Percentiles rank a stretch among this genome's conserved stretches.
Conservation (phyloP, 495 filamentous ascomycete species). For the Acidomyces sp. region DNA sequence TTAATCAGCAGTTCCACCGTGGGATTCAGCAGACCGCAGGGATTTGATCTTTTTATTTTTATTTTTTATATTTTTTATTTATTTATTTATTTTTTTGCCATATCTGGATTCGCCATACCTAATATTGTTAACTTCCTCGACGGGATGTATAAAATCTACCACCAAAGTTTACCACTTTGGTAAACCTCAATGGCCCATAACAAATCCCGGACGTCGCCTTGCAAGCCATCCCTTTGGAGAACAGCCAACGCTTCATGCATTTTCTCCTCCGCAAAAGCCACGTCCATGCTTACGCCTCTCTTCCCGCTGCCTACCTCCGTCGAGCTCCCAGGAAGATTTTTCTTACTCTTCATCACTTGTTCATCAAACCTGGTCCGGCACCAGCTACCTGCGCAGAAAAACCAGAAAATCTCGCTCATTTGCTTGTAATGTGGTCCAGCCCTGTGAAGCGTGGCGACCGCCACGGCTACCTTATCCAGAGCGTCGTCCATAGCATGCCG, state of each 20-base stretch:
- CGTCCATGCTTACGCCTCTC: neutral
- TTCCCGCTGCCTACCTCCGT: no score
- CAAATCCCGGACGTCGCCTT: constrained; percentile 5
- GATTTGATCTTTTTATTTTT: no score
- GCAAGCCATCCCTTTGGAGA: constrained; percentile 2
- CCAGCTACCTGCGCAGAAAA: constrained; percentile 4
- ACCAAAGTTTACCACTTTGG: no score
- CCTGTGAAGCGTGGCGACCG: constrained; percentile 1
- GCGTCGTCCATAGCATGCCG: constrained; percentile 1
- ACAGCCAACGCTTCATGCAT: neutral
- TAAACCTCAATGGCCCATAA: neutral
- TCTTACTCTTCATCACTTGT: neutral
- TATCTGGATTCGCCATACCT: no score
- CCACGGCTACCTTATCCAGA: neutral
- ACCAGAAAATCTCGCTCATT: constrained; percentile 1
- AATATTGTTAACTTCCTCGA: no score
- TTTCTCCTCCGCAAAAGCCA: constrained; percentile 2
- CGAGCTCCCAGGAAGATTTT: neutral
- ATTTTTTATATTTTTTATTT: no score
- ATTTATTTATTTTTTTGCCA: no score
- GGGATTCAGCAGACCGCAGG: no score
- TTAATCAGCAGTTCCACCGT: no score
- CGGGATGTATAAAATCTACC: no score
- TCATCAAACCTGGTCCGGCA: neutral
- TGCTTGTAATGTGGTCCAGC: constrained; percentile 3